Base-by-base conservation (phyloP, 1,284 basidiomycete genomes). In the Exobasidium rhododendri region DNA sequence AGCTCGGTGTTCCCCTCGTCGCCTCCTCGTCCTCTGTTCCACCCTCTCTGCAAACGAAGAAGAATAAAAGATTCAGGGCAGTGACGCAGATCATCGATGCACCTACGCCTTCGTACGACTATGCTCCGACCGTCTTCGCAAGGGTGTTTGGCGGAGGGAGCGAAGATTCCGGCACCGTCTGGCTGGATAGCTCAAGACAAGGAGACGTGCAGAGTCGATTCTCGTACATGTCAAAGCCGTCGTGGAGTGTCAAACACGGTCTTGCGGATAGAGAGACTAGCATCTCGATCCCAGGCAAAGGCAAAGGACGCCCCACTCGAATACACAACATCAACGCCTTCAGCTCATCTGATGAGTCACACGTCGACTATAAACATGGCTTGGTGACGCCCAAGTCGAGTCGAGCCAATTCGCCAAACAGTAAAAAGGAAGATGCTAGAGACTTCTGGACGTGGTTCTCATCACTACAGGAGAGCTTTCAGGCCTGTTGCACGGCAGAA, bases 171-270 rank as follows among this genome's bases (percentile, higher is more conserved):
- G 2, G 20, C 28, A 24, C 14, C 2, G 49, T 69, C 22, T 69
- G 67, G 67, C 60, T 69, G 2, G 67, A 69, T 44, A 65, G 66
- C 17, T 62, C 67, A 4, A 63, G 65, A n/a, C 26, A 44, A 3
- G 35, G 50, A 3, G 60, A 66, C 46, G 62, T 58, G 0, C 67
- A 67, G 40, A 64, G 62, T 35, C 56, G 66, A 2, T 71, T 68
- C 46, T 78, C 75, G 1, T 75, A 73, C 59, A 75, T 81, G 71
- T 65, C 71, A 5, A 24, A 61, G 0, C 75, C 79, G 0, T 63
- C 68, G 7, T 78, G 77, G 14, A 49, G 59, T 11, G 49, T 81
- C 13, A 68, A 69, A 3, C 78, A 80, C 64, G 17, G 17, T 40
- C 10, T 17, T 40, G 7, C 35, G 17, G 30, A 47, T 17, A 32